Base-by-base conservation (phyloP, 352 stramenopile species). In the Peronospora belbahrii region DNA sequence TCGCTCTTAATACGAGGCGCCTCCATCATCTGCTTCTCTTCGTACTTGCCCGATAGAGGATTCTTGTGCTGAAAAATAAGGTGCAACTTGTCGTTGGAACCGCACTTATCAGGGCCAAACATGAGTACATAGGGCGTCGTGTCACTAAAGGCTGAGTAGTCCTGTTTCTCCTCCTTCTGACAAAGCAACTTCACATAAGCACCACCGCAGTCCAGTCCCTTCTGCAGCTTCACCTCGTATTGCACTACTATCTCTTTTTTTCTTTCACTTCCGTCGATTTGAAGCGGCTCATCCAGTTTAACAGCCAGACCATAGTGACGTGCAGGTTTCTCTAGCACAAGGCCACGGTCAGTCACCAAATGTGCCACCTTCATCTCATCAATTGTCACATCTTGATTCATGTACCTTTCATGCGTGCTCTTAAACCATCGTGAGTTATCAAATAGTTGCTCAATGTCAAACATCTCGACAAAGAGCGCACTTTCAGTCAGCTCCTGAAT, bases 31-130 rank as follows among this genome's bases (percentile, higher is more conserved):
- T 97, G 87, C 65, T 98, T 97, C 70, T 98, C 91, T 48, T 97
- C 86, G 56, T 93, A 97, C 63, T 84, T 59, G n/a, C 73, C 59
- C 4, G 85, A 95, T 17, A 95, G 38, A 0, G 90, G 92, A 72
- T 97, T 97, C 62, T 95, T 71, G 71, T 97, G 85, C 59, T 95
- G 81, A 59, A 98, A 89, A 49, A 98, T 98, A 20, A 98, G 88
- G 48, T 98, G 93, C 46, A 95, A 80, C 58, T 97, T 97, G 63
- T 97, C 90, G 56, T 67, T 97, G 9, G 67, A 57, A 30, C 92
- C 92, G 57, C 93, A 98, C 50, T 95, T 95, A 63, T 98, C 93
- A 1, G 93, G 93, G 0, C 93, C 93, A 65, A 98, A 98, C 93
- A 98, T 98, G 65, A 98, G 83, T 44, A 86, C 78, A 51, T 97